Evolutionary conservation across 257 asterid species (phyloP).

Genomic region (Solanum sparsipilum): DNA sequence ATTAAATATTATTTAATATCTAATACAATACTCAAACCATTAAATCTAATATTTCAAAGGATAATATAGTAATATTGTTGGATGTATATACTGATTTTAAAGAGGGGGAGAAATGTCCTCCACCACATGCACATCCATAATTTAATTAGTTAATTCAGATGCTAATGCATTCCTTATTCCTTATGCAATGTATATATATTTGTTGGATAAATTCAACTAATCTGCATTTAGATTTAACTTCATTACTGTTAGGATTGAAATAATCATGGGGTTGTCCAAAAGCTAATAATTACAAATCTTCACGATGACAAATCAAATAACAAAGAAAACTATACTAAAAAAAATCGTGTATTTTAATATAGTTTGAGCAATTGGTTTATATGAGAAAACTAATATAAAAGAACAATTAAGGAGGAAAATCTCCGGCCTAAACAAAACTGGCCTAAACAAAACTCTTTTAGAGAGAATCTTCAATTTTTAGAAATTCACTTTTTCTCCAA

Average conservation of each 20-base stretch:
- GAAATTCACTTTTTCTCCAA: background rate
- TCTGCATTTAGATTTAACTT: background rate
- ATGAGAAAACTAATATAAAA: background rate
- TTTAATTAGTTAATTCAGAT: background rate
- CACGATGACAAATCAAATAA: too few relatives aligned
- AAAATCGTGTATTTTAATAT: too few relatives aligned
- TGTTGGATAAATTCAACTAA: background rate
- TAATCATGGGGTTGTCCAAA: background rate
- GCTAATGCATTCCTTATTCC: background rate
- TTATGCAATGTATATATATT: background rate
- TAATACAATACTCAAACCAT: too few relatives aligned
- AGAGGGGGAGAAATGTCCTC: background rate
- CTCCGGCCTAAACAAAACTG: background rate
- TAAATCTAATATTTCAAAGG: too few relatives aligned
- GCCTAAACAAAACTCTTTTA: background rate
- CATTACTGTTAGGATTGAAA: too few relatives aligned
- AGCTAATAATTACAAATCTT: background rate
- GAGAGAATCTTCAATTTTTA: background rate
- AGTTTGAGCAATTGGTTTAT: too few relatives aligned
- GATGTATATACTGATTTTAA: too few relatives aligned
- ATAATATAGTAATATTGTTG: too few relatives aligned
- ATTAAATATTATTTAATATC: too few relatives aligned
- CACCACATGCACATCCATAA: background rate
- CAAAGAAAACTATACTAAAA: background rate
- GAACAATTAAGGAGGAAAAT: background rate